phyloP scores from a whole-genome alignment of 1,284 basidiomycete species.

The Ganoderma lucidum region DNA sequence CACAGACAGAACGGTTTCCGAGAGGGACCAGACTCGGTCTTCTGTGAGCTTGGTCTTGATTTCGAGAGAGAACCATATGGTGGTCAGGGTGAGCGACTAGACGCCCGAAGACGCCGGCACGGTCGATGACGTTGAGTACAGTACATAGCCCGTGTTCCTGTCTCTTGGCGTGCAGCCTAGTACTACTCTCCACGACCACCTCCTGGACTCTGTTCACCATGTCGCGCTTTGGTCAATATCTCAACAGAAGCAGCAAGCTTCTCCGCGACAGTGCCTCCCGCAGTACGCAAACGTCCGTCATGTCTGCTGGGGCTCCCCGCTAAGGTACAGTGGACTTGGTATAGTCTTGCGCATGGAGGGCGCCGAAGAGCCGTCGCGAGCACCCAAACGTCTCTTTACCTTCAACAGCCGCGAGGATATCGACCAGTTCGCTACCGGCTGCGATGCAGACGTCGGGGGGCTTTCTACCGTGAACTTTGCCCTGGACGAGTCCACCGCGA shows the following conservation, averaged over 20 bases:
- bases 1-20: neutral
- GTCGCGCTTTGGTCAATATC: slow-evolving; percentile 45
- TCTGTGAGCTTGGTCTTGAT: neutral
- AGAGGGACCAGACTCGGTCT: neutral
- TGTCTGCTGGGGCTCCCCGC: neutral
- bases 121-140: slow-evolving; percentile 15
- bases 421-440: slow-evolving; percentile 74
- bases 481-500: slow-evolving; percentile 55
- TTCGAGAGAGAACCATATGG: neutral
- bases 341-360: slow-evolving; percentile 79
- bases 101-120: neutral
- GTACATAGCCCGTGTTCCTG: too few relatives aligned
- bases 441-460: slow-evolving; percentile 88
- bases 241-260: slow-evolving; percentile 44
- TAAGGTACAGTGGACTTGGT: slow-evolving; percentile 20
- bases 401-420: slow-evolving; percentile 69
- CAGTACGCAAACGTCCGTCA: slow-evolving; percentile 37
- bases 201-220: slow-evolving; percentile 26
- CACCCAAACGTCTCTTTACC: slow-evolving; percentile 67
- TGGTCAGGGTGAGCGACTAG: neutral
- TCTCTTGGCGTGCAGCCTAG: neutral
- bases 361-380: slow-evolving; percentile 62
- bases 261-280: slow-evolving; percentile 44
- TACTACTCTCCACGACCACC: neutral
- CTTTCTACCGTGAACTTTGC: slow-evolving; percentile 77